Base-by-base conservation (phyloP, 2,329 filamentous ascomycete species). In the Grosmannia serpens region DNA sequence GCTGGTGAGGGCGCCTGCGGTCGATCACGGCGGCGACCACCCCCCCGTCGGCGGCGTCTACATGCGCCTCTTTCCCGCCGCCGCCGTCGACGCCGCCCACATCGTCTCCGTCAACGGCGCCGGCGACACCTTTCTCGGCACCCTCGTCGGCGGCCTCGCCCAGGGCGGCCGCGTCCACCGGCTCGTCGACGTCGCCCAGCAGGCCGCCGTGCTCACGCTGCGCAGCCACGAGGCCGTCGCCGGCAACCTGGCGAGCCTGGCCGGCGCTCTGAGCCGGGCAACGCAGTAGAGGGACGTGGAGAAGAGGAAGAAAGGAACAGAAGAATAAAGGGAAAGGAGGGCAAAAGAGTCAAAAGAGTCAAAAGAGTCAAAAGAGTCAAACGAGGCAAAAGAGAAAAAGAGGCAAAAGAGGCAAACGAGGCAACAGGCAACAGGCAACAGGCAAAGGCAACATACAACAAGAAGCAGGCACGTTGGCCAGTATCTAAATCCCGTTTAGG, bases 101-200 rank as follows among this genome's bases (percentile, higher is more conserved):
- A 78, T 95, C 1, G 84, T 92, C 1, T 96, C 90, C 53, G 92
- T 97, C 11, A 97, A 97, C 69, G 94, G 92, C 0, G 91, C 90
- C 2, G 94, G 94, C 0, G 94, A 99, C 71, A 96, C 94, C 0
- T 91, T 97, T 69, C 76, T 95, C 10, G 94, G 92, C 0, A 87
- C 91, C 17, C 65, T 96, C 58, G 75, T 96, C n/a, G 87, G 90
- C 1, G 89, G 88, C 0, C 69, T 97, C 63, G 84, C 85, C 0
- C 81, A 78, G 65, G 79, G 79, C 0, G 78, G 77, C 3, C 73
- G 73, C 61, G 68, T 81, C 60, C 72, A 84, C 66, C 78, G 86
- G 53, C 70, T 94, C 58, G 76, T 99, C n/a, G 77, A 84, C 59
- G 72, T 94, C 41, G 92, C 91, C 33, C 94, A 97, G 73, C 80